These are phyloP conservation scores for Russula compacta DNA, from an alignment of 768 basidiomycete species.

Conservation along the genomic window DNA sequence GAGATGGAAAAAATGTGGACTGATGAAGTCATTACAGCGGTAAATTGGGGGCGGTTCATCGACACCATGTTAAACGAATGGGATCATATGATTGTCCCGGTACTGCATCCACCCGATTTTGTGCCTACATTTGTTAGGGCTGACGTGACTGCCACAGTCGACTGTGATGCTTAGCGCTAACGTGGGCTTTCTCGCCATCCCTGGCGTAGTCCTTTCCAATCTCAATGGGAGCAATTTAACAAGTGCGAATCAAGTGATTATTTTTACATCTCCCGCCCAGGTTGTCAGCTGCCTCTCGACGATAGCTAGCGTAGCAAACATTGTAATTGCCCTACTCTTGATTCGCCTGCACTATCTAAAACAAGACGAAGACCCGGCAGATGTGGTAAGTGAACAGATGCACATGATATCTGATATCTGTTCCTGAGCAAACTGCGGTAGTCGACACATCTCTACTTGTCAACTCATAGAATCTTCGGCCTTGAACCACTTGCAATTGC, in stretches of 20 bases:
- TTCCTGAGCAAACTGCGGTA: not conserved
- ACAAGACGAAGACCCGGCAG: not conserved
- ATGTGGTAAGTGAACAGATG: constrained; percentile 4
- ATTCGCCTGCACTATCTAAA: not conserved
- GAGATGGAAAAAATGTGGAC: constrained; percentile 15
- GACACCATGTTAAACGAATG: constrained; percentile 7
- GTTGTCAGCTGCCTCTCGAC: too few species aligned
- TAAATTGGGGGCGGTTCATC: constrained; percentile 10
- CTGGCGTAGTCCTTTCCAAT: too few species aligned
- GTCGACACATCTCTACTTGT: constrained; percentile 4
- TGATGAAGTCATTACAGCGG: constrained; percentile 5
- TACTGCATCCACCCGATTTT: not conserved
- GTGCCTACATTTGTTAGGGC: too few species aligned
- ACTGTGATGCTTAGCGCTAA: too few species aligned
- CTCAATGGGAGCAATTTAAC: not conserved
- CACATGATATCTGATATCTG: not conserved
- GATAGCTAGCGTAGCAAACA: too few species aligned
- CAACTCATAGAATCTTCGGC: not conserved
- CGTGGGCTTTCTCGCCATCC: too few species aligned
- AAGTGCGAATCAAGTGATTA: not conserved
- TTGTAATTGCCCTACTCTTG: too few species aligned
- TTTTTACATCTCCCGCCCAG: not conserved
- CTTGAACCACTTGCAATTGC: too few species aligned
- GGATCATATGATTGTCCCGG: constrained; percentile 8
- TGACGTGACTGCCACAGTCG: not conserved